Percentiles rank a stretch among this genome's conserved stretches.
These are phyloP conservation scores for Chaetoceros muelleri DNA, from an alignment of 108 stramenopile genomes.

Conservation along the genomic window DNA sequence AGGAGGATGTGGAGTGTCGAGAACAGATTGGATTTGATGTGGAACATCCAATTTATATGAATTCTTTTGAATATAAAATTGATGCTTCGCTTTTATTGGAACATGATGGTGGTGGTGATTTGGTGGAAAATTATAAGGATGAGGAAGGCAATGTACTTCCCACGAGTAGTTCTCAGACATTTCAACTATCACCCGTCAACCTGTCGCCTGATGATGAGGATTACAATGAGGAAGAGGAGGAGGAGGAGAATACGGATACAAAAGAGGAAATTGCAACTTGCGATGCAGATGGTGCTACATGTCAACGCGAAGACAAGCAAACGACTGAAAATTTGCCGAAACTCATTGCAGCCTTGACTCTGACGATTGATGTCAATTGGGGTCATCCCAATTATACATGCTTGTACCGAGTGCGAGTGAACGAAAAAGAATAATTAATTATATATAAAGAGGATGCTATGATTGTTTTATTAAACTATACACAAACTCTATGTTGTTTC, in stretches of 20 bases:
- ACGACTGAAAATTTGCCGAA: slow-evolving; percentile 14
- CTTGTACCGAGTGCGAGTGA: slow-evolving; percentile 66
- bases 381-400: slow-evolving; percentile 70
- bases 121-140: slow-evolving; percentile 8
- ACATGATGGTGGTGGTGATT: slow-evolving; percentile 3
- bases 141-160: slow-evolving; percentile 5
- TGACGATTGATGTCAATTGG: slow-evolving; percentile 61
- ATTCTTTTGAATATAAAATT: slow-evolving; percentile 35
- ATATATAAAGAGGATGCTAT: no score
- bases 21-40: slow-evolving; percentile 43
- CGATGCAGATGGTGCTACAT: slow-evolving; percentile 8
- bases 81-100: slow-evolving; percentile 24
- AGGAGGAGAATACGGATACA: slow-evolving; percentile 18
- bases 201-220: slow-evolving; percentile 3
- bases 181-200: neutral
- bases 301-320: slow-evolving; percentile 1
- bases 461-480: no score
- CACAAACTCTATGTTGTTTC: no score
- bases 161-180: neutral
- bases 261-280: slow-evolving; percentile 24
- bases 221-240: slow-evolving; percentile 7
- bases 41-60: slow-evolving; percentile 32
- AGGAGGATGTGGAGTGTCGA: slow-evolving; percentile 14
- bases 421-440: slow-evolving; percentile 28
- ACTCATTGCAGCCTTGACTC: slow-evolving; percentile 27